Percentiles rank a stretch among this genome's conserved stretches.
These are phyloP conservation scores for Oryza glumipatula DNA, from an alignment of 176 grass and related monocot species.

Conservation along the genomic window DNA sequence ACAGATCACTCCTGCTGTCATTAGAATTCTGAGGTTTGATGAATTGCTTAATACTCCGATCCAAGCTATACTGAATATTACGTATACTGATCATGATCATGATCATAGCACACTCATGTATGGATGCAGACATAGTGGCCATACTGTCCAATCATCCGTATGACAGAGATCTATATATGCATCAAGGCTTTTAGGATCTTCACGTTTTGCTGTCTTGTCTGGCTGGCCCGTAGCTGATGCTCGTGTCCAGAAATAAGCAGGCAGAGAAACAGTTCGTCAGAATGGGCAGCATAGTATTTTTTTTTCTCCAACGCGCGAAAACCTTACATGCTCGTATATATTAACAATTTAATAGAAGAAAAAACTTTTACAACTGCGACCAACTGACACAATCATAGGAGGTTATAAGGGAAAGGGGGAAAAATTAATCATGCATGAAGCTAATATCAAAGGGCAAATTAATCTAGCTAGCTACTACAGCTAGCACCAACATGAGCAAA, in stretches of 20 bases:
- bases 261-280: slow-evolving; percentile 3
- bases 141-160: slow-evolving; percentile 36
- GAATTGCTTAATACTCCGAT: too few species aligned
- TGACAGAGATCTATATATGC: slow-evolving; percentile 11
- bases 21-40: neutral
- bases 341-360: too few species aligned
- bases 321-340: too few species aligned
- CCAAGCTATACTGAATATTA: neutral
- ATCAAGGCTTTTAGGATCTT: neutral
- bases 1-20: neutral
- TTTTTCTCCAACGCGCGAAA: too few species aligned
- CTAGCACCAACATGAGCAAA: neutral
- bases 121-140: slow-evolving; percentile 29
- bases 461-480: too few species aligned
- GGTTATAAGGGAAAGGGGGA: too few species aligned
- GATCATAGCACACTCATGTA: neutral
- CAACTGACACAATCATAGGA: too few species aligned
- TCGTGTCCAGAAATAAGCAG: slow-evolving; percentile 17
- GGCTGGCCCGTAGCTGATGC: neutral
- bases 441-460: too few species aligned
- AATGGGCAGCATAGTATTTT: neutral
- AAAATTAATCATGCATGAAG: too few species aligned
- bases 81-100: neutral
- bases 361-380: too few species aligned
- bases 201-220: slow-evolving; percentile 48